Conservation (phyloP, 192 early-diverging fungal species). For the Coemansia sp. region DNA sequence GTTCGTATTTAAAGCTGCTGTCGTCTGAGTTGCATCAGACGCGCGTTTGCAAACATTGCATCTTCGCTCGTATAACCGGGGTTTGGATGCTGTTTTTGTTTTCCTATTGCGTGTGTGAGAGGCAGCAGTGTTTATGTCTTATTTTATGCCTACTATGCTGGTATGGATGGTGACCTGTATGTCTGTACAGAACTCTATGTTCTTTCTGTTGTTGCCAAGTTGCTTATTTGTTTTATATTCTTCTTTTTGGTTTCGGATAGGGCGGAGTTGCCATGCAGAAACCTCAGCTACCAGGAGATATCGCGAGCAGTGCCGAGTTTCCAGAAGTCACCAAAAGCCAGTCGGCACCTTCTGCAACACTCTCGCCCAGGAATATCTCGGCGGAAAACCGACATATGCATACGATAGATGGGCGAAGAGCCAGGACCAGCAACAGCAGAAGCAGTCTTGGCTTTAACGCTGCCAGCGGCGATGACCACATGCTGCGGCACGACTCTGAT, state of each 20-base stretch:
- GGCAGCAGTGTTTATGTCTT: not conserved
- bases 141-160: not conserved
- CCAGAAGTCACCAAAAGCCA: not conserved
- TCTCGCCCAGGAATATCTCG: not conserved
- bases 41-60: not conserved
- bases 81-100: not conserved
- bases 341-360: not conserved
- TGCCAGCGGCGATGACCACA: not conserved
- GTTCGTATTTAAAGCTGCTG: not conserved
- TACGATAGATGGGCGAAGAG: not conserved
- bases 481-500: conserved; percentile 4
- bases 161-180: not conserved
- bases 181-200: not conserved
- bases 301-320: not conserved
- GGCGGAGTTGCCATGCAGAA: not conserved
- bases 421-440: not conserved
- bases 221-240: not conserved
- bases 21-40: not conserved
- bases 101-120: not conserved
- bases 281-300: not conserved
- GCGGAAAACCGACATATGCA: not conserved
- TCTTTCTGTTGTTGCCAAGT: not conserved
- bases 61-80: not conserved
- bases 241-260: not conserved
- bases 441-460: not conserved